Conservation (phyloP, 2,329 filamentous ascomycete genomes). For the Penicillium italicum region DNA sequence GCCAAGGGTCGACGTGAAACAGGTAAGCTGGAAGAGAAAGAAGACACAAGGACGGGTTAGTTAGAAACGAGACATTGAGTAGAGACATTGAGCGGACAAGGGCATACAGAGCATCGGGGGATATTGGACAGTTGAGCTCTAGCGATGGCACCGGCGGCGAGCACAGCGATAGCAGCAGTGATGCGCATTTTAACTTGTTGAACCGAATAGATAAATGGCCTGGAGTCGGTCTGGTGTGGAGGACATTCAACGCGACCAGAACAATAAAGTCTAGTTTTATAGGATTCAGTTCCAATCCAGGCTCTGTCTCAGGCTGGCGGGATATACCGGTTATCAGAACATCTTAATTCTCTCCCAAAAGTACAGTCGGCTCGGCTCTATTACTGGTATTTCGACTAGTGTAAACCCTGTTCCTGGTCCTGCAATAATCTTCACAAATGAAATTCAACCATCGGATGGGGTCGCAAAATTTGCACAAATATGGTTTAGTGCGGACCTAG, state of each 20-base stretch:
- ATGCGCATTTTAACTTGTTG: not conserved
- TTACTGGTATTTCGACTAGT: not conserved
- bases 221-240: not conserved
- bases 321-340: not conserved
- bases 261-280: not conserved
- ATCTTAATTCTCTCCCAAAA: not conserved
- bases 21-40: not conserved
- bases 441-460: not conserved
- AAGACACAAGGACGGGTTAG: not conserved
- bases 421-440: not conserved
- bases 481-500: not conserved
- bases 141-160: not conserved
- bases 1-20: not conserved
- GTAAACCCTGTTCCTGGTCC: not conserved
- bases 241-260: not conserved
- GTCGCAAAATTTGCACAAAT: not conserved
- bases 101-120: constrained; percentile 2
- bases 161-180: not conserved
- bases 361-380: not conserved
- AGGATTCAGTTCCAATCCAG: not conserved
- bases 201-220: not conserved
- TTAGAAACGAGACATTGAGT: not conserved
- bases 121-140: constrained; percentile 3
- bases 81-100: not conserved
- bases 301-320: not conserved